These are phyloP conservation scores for Tagetes erecta DNA, from an alignment of 129 eudicot species.

Conservation along the genomic window DNA sequence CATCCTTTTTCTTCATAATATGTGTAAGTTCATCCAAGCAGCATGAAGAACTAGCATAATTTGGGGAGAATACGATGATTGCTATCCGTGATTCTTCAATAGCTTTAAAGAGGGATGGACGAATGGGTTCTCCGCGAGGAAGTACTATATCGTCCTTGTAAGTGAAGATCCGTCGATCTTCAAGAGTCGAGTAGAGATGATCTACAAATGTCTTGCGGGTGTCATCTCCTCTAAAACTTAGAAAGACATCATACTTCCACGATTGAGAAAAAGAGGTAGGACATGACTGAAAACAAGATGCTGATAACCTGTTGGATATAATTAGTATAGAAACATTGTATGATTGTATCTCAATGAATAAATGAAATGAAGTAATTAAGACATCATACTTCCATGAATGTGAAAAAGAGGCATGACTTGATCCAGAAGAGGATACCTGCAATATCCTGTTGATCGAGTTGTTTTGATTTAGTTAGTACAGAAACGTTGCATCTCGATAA, in stretches of 20 bases:
- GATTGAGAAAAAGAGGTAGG: background rate
- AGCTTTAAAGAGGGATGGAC: background rate
- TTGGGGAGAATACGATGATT: conserved; percentile 9
- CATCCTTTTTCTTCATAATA: conserved; percentile 6
- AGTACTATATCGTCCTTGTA: background rate
- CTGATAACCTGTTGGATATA: background rate
- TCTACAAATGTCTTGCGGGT: too few relatives aligned
- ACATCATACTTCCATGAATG: too few relatives aligned
- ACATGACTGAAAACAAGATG: background rate
- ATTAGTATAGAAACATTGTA: background rate
- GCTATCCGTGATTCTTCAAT: conserved; percentile 16
- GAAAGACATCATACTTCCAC: conserved; percentile 18
- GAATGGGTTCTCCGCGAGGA: background rate
- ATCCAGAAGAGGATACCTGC: too few relatives aligned
- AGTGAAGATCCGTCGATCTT: background rate
- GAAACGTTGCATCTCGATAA: too few relatives aligned
- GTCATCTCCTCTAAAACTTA: conserved; percentile 19
- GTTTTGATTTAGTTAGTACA: background rate
- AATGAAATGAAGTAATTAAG: too few relatives aligned
- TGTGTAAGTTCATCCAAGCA: conserved; percentile 25
- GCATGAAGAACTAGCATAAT: conserved; percentile 6
- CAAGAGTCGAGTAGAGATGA: conserved; percentile 12
- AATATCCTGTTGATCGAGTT: background rate
- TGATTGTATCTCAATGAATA: too few relatives aligned
- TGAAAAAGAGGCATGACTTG: too few relatives aligned